A percentile compares a stretch with the other conserved stretches of the same genome.
phyloP scores from a whole-genome alignment of 495 filamentous ascomycete species.

The Bacidia gigantensis region DNA sequence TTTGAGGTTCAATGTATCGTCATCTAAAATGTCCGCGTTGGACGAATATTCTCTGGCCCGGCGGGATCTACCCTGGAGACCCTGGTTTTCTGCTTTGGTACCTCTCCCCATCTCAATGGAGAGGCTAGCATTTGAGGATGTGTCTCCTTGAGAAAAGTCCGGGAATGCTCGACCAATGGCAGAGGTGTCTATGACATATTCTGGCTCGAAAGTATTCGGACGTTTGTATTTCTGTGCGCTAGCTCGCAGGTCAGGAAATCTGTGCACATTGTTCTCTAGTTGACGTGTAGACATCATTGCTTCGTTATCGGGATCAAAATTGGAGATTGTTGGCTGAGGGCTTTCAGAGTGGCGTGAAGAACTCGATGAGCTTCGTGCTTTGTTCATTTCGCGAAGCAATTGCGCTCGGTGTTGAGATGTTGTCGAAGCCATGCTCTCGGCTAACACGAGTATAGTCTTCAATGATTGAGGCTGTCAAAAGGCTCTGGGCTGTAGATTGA shows the following conservation, averaged over 20 bases:
- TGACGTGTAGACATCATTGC: constrained; percentile 36
- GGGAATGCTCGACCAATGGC: constrained; percentile 49
- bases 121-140: constrained; percentile 28
- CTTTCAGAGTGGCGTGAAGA: constrained; percentile 12
- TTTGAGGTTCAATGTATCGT: constrained; percentile 34
- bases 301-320: constrained; percentile 41
- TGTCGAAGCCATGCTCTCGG: constrained; percentile 7
- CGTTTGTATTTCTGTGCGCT: constrained; percentile 20
- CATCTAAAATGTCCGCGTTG: constrained; percentile 8
- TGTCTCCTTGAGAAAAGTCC: constrained; percentile 37
- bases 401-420: constrained; percentile 13
- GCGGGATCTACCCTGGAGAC: constrained; percentile 26
- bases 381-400: constrained; percentile 16
- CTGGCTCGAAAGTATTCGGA: constrained; percentile 25
- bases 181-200: constrained; percentile 47
- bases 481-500: too few species aligned
- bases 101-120: constrained; percentile 36
- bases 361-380: constrained; percentile 9
- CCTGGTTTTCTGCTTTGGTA: constrained; percentile 22
- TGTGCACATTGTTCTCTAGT: constrained; percentile 26
- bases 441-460: too few species aligned
- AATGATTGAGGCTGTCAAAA: too few species aligned
- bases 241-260: constrained; percentile 27
- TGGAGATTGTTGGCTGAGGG: constrained; percentile 26
- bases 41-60: constrained; percentile 11